These are phyloP conservation scores for Talaromyces stipitatus DNA, from an alignment of 495 filamentous ascomycete species.

Conservation along the genomic window DNA sequence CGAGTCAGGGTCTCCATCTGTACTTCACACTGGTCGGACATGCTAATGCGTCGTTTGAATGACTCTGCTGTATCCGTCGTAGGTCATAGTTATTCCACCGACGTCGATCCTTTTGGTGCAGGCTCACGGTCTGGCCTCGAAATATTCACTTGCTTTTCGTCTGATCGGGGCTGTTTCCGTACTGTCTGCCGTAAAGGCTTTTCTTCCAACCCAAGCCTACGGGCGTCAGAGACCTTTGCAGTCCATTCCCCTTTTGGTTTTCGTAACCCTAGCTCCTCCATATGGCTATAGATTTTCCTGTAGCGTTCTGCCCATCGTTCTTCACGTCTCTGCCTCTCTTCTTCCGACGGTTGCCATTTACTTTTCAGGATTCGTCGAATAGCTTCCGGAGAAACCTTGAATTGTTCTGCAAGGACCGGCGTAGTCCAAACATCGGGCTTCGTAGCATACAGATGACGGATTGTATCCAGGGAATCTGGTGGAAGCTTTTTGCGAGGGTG, in stretches of 20 bases:
- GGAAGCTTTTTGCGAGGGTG: constrained; percentile 77
- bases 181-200: background rate
- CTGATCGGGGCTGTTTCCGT: background rate
- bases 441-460: constrained; percentile 66
- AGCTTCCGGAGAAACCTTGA: constrained; percentile 77
- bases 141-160: background rate
- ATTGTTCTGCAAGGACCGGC: constrained; percentile 63
- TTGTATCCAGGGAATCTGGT: constrained; percentile 81
- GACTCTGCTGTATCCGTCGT: constrained; percentile 15
- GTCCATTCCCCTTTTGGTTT: constrained; percentile 20
- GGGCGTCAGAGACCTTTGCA: constrained; percentile 16
- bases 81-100: background rate
- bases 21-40: no score
- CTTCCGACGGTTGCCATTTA: constrained; percentile 66
- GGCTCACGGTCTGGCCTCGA: background rate
- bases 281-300: constrained; percentile 63
- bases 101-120: background rate
- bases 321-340: constrained; percentile 53
- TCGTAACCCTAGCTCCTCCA: constrained; percentile 66
- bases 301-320: constrained; percentile 74
- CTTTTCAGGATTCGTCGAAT: constrained; percentile 79
- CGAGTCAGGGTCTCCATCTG: no score
- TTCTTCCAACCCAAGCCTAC: constrained; percentile 15
- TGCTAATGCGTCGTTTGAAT: background rate
- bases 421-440: constrained; percentile 72